Evolutionary conservation across 2,329 filamentous ascomycete genomes (phyloP).

Genomic region (Erysiphe pulchra): DNA sequence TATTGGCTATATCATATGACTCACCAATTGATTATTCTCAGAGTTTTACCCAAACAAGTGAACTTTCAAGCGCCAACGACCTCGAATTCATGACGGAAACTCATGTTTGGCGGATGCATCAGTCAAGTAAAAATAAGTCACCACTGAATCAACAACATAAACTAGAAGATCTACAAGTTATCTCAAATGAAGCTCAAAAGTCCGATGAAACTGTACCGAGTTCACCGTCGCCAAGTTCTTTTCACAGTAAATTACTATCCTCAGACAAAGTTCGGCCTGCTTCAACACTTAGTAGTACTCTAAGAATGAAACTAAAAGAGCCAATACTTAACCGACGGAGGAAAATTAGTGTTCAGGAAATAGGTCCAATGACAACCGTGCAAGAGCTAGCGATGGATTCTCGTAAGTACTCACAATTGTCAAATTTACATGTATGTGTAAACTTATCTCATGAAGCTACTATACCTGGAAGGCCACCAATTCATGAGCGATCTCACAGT

Average conservation of each 20-base stretch:
- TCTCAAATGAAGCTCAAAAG: conserved; percentile 15
- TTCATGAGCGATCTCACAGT: conserved; percentile 38
- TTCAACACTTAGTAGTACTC: conserved; percentile 15
- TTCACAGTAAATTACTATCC: conserved; percentile 14
- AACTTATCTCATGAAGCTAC: conserved; percentile 22
- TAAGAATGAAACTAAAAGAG: conserved; percentile 30
- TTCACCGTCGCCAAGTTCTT: conserved; percentile 21
- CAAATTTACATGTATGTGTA: background rate
- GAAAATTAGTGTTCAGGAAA: conserved; percentile 37
- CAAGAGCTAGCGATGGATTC: conserved; percentile 44
- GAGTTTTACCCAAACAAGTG: conserved; percentile 2
- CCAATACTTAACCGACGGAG: conserved; percentile 29
- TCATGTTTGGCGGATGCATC: conserved; percentile 32
- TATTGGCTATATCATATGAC: background rate
- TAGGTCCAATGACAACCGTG: conserved; percentile 42
- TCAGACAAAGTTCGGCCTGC: conserved; percentile 14
- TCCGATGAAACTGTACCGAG: conserved; percentile 12
- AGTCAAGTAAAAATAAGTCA: conserved; percentile 17
- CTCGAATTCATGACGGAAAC: conserved; percentile 17
- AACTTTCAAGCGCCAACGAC: conserved; percentile 5
- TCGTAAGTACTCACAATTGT: conserved; percentile 22
- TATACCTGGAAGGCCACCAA: conserved; percentile 35
- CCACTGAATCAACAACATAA: conserved; percentile 32
- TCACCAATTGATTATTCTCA: background rate
- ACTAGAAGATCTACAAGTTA: conserved; percentile 8